Evolutionary conservation across 257 asterid species (phyloP).

Genomic region (Fraxinus pennsylvanica): DNA sequence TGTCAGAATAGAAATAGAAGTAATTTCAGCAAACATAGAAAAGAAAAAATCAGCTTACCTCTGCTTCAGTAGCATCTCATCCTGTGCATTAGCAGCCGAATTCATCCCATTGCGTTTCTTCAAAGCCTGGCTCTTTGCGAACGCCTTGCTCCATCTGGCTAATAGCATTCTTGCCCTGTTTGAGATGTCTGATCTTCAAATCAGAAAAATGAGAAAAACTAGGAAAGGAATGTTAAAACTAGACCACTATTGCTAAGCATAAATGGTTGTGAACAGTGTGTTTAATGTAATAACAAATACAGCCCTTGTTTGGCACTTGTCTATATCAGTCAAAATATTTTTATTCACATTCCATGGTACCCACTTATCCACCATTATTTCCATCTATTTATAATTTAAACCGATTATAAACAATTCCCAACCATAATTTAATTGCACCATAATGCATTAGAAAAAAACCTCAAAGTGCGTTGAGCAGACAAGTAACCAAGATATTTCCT

Average conservation of each 20-base stretch:
- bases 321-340: too few relatives aligned
- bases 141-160: slow-evolving; percentile 78
- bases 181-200: slow-evolving; percentile 92
- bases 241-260: neutral
- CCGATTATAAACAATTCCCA: too few relatives aligned
- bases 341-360: too few relatives aligned
- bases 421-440: neutral
- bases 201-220: slow-evolving; percentile 68
- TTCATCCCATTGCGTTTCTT: slow-evolving; percentile 59
- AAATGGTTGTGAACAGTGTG: neutral
- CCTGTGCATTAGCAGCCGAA: slow-evolving; percentile 64
- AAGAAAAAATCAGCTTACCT: slow-evolving; percentile 53
- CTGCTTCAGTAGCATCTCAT: slow-evolving; percentile 83
- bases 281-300: neutral
- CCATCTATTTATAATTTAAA: too few relatives aligned
- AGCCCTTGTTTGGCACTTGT: too few relatives aligned
- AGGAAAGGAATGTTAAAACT: slow-evolving; percentile 27
- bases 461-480: neutral
- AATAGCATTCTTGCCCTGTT: slow-evolving; percentile 87
- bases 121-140: slow-evolving; percentile 62
- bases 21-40: neutral
- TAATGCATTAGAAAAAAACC: neutral
- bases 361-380: too few relatives aligned
- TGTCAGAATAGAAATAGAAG: slow-evolving; percentile 21
- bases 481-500: neutral